Evolutionary conservation across 1,284 basidiomycete genomes (phyloP).

Genomic region (Naganishia cerealis): DNA sequence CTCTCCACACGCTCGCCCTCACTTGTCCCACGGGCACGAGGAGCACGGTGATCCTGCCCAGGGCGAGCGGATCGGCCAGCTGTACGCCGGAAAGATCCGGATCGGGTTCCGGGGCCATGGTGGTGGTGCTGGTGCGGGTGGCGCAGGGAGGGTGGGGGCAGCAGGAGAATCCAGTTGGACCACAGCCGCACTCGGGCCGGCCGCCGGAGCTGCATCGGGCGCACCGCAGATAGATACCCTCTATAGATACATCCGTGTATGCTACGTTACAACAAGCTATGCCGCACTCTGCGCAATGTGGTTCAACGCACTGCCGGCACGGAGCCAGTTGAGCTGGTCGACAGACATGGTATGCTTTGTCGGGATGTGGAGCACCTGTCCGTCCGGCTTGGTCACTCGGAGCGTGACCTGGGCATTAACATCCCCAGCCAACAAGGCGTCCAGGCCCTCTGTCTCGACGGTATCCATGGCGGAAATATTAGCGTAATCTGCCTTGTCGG

Average conservation of each 20-base stretch:
- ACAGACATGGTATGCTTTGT: slow-evolving; percentile 83
- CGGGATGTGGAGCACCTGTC: slow-evolving; percentile 66
- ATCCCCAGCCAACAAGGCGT: slow-evolving; percentile 61
- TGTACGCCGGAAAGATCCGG: background rate
- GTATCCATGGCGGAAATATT: slow-evolving; percentile 77
- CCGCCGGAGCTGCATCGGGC: too few relatives aligned
- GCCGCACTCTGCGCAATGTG: slow-evolving; percentile 40
- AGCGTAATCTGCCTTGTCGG: slow-evolving; percentile 77
- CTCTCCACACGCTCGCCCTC: slow-evolving; percentile 27
- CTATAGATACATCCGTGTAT: slow-evolving; percentile 26
- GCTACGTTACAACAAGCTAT: slow-evolving; percentile 12
- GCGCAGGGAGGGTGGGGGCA: background rate
- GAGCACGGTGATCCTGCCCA: slow-evolving; percentile 51
- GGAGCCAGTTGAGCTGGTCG: slow-evolving; percentile 85
- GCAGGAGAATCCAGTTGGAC: slow-evolving; percentile 23
- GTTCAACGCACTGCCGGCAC: slow-evolving; percentile 83
- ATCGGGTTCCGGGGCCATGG: slow-evolving; percentile 18
- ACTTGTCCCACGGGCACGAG: slow-evolving; percentile 46
- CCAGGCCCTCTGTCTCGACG: slow-evolving; percentile 62
- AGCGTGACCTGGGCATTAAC: slow-evolving; percentile 62
- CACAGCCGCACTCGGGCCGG: too few relatives aligned
- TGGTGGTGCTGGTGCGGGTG: background rate
- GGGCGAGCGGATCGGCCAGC: slow-evolving; percentile 46
- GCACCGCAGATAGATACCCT: background rate
- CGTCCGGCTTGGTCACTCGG: slow-evolving; percentile 66